Evolutionary conservation across 257 asterid genomes (phyloP).

Genomic region (Fraxinus anomala): DNA sequence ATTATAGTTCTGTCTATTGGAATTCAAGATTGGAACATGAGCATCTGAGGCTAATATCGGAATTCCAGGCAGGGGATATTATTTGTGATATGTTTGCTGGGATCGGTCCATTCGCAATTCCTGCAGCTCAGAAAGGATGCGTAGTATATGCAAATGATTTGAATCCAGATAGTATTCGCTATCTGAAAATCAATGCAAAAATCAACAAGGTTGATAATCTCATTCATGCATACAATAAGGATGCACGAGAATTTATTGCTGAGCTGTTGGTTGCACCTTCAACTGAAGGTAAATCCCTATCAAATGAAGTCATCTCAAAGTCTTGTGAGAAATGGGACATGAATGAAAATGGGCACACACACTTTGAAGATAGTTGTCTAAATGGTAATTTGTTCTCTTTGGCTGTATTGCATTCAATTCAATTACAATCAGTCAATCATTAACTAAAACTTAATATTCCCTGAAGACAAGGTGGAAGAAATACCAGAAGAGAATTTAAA

Average conservation of each 20-base stretch:
- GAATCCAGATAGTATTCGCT: constrained; percentile 81
- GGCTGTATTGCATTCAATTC: constrained; percentile 15
- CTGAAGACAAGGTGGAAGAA: constrained; percentile 51
- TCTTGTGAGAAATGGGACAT: constrained; percentile 38
- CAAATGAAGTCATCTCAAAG: constrained; percentile 28
- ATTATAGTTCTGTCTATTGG: constrained; percentile 93
- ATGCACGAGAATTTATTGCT: constrained; percentile 71
- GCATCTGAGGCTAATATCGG: constrained; percentile 75
- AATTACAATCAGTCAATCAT: constrained; percentile 20
- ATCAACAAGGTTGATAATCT: constrained; percentile 73
- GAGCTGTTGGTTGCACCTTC: constrained; percentile 49
- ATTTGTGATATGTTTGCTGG: constrained; percentile 96
- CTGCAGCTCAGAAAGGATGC: constrained; percentile 97
- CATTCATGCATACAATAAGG: constrained; percentile 73
- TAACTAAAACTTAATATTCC: constrained; percentile 24
- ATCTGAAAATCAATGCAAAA: constrained; percentile 80
- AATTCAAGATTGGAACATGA: constrained; percentile 95
- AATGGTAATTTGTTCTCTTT: constrained; percentile 36
- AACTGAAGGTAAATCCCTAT: constrained; percentile 41
- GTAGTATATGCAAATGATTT: constrained; percentile 85
- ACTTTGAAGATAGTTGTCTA: constrained; percentile 37
- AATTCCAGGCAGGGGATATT: constrained; percentile 68
- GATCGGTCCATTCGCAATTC: constrained; percentile 92
- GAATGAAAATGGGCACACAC: constrained; percentile 28
- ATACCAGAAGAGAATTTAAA: constrained; percentile 31